Conservation (phyloP, 129 eudicot genomes). For the Flaveria trinervia region DNA sequence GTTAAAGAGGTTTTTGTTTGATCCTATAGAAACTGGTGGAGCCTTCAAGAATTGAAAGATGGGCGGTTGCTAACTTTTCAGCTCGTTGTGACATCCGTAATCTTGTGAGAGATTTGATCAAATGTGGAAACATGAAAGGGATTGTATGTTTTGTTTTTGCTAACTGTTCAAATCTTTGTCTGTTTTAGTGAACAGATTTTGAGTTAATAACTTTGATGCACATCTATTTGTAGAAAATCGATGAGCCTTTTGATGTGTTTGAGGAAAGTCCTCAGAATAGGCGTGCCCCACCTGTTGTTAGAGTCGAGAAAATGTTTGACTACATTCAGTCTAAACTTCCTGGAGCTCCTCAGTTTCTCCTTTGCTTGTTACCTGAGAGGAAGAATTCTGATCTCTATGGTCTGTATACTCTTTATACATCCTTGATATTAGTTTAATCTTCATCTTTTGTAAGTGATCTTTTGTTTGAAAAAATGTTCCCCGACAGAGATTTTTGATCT, state of each 20-base stretch:
- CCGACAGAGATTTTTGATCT: too few relatives aligned
- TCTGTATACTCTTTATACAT: conserved; percentile 9
- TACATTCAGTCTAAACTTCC: conserved; percentile 57
- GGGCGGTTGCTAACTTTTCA: conserved; percentile 89
- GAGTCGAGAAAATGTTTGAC: conserved; percentile 88
- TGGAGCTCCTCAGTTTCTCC: conserved; percentile 76
- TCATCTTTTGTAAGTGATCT: too few relatives aligned
- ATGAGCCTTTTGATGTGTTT: conserved; percentile 61
- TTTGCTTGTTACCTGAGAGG: conserved; percentile 78
- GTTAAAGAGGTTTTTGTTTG: conserved; percentile 1
- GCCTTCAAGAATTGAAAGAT: conserved; percentile 54
- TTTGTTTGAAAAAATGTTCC: too few relatives aligned
- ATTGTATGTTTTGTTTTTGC: conserved; percentile 49
- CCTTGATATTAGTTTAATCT: not conserved
- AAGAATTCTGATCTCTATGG: conserved; percentile 75
- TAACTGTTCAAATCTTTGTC: not conserved
- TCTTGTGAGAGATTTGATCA: conserved; percentile 52
- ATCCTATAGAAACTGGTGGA: conserved; percentile 60
- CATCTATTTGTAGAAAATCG: conserved; percentile 33
- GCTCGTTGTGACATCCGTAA: conserved; percentile 61
- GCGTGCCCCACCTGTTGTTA: conserved; percentile 77
- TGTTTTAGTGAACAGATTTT: not conserved
- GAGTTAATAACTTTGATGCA: not conserved
- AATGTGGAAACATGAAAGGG: conserved; percentile 65
- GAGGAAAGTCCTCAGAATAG: conserved; percentile 70